Evolutionary conservation across 169 alveolate species (phyloP).

Genomic region (Besnoitia besnoiti): DNA sequence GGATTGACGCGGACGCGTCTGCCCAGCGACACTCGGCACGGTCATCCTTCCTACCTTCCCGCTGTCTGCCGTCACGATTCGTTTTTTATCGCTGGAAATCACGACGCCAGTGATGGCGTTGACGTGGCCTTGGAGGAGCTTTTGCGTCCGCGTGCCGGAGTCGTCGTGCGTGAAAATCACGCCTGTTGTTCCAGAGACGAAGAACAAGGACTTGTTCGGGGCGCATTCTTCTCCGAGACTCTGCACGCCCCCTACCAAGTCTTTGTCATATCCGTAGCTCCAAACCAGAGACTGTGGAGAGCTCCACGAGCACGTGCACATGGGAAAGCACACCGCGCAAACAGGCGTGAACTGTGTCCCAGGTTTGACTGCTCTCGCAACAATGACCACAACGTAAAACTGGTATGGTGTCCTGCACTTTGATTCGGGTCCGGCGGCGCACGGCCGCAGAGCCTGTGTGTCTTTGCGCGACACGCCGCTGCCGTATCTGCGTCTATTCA

Average conservation of each 20-base stretch:
- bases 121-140: constrained; percentile 79
- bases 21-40: no score
- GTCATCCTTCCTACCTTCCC: constrained; percentile 39
- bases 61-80: constrained; percentile 68
- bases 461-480: no score
- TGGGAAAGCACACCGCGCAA: background rate
- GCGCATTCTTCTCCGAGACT: constrained; percentile 21
- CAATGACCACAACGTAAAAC: no score
- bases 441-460: no score
- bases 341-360: background rate
- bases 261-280: constrained; percentile 65
- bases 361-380: no score
- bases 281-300: constrained; percentile 46
- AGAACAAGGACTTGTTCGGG: background rate
- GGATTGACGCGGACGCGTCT: no score
- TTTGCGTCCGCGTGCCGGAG: background rate
- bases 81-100: constrained; percentile 63
- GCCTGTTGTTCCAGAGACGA: constrained; percentile 37
- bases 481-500: no score
- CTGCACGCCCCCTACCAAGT: constrained; percentile 60
- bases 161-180: background rate
- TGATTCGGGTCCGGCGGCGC: no score
- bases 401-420: no score
- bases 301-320: background rate
- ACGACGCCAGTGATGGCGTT: constrained; percentile 63